Base-by-base conservation (phyloP, 1,284 basidiomycete species). In the Meira nashicola region DNA sequence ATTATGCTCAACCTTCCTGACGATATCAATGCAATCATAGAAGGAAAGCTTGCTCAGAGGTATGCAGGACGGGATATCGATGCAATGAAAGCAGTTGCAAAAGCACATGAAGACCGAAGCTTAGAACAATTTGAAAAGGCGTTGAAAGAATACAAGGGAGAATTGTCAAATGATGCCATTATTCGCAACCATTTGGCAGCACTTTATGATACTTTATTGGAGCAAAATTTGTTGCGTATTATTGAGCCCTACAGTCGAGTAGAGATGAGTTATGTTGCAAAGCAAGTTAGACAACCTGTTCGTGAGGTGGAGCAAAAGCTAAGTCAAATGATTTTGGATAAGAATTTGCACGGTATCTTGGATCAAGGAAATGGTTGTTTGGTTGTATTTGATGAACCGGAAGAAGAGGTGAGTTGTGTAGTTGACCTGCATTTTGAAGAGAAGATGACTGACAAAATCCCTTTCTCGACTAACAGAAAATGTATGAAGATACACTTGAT, bases 321-420 rank as follows among this genome's bases (percentile, higher is more conserved):
- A 54, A 92, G 89, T 52, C 94, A 97, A 79, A 97, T 98, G 94
- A 97, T 98, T 65, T 82, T 98, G 44, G 94, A 98, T 80, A 93
- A 94, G 73, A 86, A 93, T 0, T 86, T 98, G 72, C 85, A 91
- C 66, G 94, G 94, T 6, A 92, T 97, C 2, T 82, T 98, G 21
- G 94, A 97, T 77, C 94, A 97, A 79, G 92, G 91, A 17, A 85
- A 89, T 0, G 93, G 93, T 0, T 95, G 92, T 73, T 80, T 97
- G 51, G 82, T 96, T 53, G 87, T 97, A 17, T 96, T 89, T 70
- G 91, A 96, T 60, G 83, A 90, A 75, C 85, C 86, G 0, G 6
- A 39, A 39, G 41, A 57, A 28, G 39, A 28, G 3, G 28, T 33
- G 44, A 12, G 11, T 25, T 5, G 28, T 43, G 8, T 17, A 7